Evolutionary conservation across 257 asterid genomes (phyloP), one percentile per base, ranked within the genome.

Genomic region (Striga asiatica): DNA sequence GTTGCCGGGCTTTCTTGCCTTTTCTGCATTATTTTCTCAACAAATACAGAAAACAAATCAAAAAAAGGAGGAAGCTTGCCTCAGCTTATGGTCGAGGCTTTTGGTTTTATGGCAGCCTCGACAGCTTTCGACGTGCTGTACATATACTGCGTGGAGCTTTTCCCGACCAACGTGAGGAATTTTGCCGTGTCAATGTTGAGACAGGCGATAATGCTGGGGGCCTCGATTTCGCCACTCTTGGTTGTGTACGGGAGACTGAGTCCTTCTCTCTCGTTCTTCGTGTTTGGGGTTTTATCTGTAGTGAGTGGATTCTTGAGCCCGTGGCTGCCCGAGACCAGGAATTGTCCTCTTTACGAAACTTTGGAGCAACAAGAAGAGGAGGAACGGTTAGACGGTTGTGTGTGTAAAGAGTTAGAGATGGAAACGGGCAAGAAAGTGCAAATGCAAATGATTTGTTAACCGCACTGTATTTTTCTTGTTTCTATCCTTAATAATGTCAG

Each of bases 311-410:
- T 62, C 24, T 22, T 68, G 56, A 79, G 80, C 66, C n/a, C 73
- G 65, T 62, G 80, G 78, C 73, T 79, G 58, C 82, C 86, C 12
- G 86, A 76, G 58, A 76, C 85, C 0, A 65, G 65, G 69, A 73
- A 73, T 42, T 59, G 59, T 31, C 82, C 80, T 1, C 58, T 79
- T 6, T 73, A 70, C 41, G 82, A 79, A 56, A 75, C 85, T 6
- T 69, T 78, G 70, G 78, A 75, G 66, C 82, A 78, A 48, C 85
- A 75, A 56, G 79, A 75, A 34, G 75, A 34, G 45, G 77, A 69
- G 50, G 76, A 72, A 38, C 35, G 61, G 31, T 35, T 65, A 3
- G 62, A 49, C 13, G 43, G 1, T 57, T 27, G 28, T 25, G 65
- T 1, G 28, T 17, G 47, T 14, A 21, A 14, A n/a, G 75, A 58